These are phyloP conservation scores for Saccharomycopsis synnaedendra DNA, from an alignment of 805 yeast species.

Conservation along the genomic window DNA sequence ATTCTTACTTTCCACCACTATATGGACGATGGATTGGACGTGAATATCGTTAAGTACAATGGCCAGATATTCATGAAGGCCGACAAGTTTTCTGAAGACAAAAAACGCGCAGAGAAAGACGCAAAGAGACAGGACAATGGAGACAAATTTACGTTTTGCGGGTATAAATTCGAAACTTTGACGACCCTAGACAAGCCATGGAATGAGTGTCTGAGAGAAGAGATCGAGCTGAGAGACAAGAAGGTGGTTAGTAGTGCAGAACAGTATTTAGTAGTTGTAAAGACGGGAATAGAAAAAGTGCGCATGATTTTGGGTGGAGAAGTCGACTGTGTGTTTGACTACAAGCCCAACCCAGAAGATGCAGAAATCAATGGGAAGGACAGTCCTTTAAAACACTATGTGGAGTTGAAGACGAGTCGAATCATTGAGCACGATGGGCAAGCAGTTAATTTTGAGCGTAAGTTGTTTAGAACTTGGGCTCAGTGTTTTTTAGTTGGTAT, in stretches of 20 bases:
- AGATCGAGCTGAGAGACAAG: constrained; percentile 55
- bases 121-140: constrained; percentile 5
- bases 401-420: constrained; percentile 70
- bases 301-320: constrained; percentile 75
- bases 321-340: constrained; percentile 85
- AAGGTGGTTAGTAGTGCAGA: constrained; percentile 56
- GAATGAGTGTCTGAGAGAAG: constrained; percentile 51
- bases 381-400: constrained; percentile 60
- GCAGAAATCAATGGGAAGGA: constrained; percentile 15
- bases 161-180: constrained; percentile 78
- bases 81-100: constrained; percentile 16
- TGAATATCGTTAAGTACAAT: constrained; percentile 61
- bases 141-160: constrained; percentile 43
- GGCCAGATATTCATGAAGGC: constrained; percentile 58
- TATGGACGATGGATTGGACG: constrained; percentile 39
- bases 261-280: constrained; percentile 73
- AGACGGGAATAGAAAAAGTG: constrained; percentile 71
- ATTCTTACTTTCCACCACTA: constrained; percentile 38
- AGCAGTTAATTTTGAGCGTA: constrained; percentile 58
- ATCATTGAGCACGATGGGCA: constrained; percentile 44
- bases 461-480: constrained; percentile 79
- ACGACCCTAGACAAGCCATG: constrained; percentile 72
- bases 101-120: neutral
- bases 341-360: constrained; percentile 35
- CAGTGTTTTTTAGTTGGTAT: constrained; percentile 86